Evolutionary conservation across 345 rosid genomes (phyloP).

Genomic region (Ailanthus altissimus): DNA sequence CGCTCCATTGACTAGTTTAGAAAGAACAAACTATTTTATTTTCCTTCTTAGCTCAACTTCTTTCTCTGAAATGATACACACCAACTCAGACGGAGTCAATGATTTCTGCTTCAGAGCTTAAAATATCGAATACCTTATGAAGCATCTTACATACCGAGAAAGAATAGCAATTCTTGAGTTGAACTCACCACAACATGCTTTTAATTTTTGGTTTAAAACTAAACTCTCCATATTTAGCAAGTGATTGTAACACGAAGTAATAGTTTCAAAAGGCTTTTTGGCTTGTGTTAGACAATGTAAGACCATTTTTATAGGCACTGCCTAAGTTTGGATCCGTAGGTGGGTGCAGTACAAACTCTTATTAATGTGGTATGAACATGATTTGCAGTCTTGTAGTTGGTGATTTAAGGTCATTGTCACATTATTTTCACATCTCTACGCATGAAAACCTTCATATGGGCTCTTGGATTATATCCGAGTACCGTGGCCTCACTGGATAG

Average conservation of each 20-base stretch:
- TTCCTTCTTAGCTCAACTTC: neutral
- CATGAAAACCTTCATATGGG: no score
- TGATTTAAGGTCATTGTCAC: no score
- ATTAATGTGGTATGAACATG: neutral
- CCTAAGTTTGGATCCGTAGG: neutral
- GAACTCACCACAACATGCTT: neutral
- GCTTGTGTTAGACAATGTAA: no score
- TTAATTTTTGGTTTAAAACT: neutral
- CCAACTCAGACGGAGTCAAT: neutral
- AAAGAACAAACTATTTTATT: neutral
- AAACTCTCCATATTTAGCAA: neutral
- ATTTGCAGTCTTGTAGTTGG: no score
- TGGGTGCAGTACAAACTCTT: neutral
- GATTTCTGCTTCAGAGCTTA: neutral
- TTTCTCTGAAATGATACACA: no score
- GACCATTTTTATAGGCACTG: no score
- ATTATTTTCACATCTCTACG: no score
- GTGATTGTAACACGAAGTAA: neutral
- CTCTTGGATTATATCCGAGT: no score
- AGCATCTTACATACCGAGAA: neutral
- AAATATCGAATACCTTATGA: neutral
- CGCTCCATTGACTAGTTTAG: neutral
- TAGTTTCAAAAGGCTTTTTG: neutral
- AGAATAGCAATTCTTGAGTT: neutral
- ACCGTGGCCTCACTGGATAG: no score